A percentile compares a stretch with the other conserved stretches of the same genome.
Conservation (phyloP, 441 rosid genomes). For the Pelargonium australe region DNA sequence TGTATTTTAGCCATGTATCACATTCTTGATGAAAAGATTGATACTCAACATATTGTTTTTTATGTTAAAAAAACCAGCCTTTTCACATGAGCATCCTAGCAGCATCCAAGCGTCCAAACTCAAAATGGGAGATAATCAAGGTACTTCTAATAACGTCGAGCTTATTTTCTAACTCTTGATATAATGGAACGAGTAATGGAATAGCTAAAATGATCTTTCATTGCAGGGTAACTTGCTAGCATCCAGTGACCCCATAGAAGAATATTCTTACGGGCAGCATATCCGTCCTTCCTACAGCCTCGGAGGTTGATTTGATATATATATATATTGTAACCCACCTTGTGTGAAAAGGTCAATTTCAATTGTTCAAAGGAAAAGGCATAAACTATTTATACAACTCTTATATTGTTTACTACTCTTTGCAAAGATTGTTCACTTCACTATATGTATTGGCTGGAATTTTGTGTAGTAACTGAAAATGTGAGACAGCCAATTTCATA, state of each 20-base stretch:
- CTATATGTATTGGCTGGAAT: too few species aligned
- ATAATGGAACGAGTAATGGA: background rate
- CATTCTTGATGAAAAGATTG: background rate
- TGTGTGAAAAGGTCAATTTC: too few species aligned
- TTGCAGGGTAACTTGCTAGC: slow-evolving; percentile 46
- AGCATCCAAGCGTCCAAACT: slow-evolving; percentile 24
- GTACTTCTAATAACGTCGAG: slow-evolving; percentile 16
- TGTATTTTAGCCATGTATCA: background rate
- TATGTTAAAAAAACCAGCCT: slow-evolving; percentile 26
- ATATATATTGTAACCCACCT: too few species aligned
- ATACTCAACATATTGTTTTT: background rate
- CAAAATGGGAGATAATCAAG: slow-evolving; percentile 43
- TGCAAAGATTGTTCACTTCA: too few species aligned
- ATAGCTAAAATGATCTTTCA: too few species aligned
- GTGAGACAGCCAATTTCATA: too few species aligned
- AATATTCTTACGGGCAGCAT: slow-evolving; percentile 18
- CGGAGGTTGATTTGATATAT: slow-evolving; percentile 31
- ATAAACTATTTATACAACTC: too few species aligned
- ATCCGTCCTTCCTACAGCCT: slow-evolving; percentile 23
- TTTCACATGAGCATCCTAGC: slow-evolving; percentile 47
- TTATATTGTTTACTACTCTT: too few species aligned
- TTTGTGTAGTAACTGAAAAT: too few species aligned
- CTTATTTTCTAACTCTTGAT: background rate
- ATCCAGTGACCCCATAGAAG: slow-evolving; percentile 23
- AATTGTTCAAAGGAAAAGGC: too few species aligned